Evolutionary conservation across 805 yeast species (phyloP).

Genomic region (Cyberlindnera americana): DNA sequence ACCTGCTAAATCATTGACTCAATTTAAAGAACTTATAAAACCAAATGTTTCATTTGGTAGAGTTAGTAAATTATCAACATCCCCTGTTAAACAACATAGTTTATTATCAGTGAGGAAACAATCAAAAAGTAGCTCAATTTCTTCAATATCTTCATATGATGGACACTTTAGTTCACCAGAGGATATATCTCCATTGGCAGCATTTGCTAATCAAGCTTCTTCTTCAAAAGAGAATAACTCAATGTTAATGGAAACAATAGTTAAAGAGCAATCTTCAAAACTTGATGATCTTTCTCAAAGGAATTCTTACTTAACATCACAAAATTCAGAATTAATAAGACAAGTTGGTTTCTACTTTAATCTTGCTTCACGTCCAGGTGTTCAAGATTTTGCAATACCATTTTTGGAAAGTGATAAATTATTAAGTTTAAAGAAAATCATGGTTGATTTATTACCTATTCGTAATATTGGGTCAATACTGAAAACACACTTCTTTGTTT

Average conservation of each 20-base stretch:
- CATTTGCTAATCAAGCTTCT: neutral
- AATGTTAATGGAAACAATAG: conserved; percentile 1
- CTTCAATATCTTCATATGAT: conserved; percentile 7
- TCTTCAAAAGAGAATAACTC: conserved; percentile 1
- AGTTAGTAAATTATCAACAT: conserved; percentile 10
- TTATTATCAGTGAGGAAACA: conserved; percentile 2
- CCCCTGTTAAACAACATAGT: conserved; percentile 1
- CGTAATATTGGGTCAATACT: conserved; percentile 10
- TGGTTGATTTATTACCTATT: conserved; percentile 14
- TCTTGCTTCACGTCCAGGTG: conserved; percentile 1
- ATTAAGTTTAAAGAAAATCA: conserved; percentile 6
- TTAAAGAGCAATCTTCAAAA: conserved; percentile 1
- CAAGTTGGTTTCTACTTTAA: conserved; percentile 10
- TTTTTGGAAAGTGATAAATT: conserved; percentile 6
- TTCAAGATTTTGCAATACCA: conserved; percentile 5
- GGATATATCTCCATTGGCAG: neutral
- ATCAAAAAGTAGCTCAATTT: conserved; percentile 7
- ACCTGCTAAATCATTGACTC: conserved; percentile 18
- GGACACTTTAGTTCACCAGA: conserved; percentile 5
- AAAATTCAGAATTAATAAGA: conserved; percentile 13
- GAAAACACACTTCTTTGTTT: conserved; percentile 17
- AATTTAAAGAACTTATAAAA: conserved; percentile 19
- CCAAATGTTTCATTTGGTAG: conserved; percentile 22
- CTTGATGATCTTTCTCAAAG: conserved; percentile 9
- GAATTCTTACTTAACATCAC: conserved; percentile 3